These are phyloP conservation scores for Nitzschia inconspicua DNA, from an alignment of 108 stramenopile genomes.

Conservation along the genomic window DNA sequence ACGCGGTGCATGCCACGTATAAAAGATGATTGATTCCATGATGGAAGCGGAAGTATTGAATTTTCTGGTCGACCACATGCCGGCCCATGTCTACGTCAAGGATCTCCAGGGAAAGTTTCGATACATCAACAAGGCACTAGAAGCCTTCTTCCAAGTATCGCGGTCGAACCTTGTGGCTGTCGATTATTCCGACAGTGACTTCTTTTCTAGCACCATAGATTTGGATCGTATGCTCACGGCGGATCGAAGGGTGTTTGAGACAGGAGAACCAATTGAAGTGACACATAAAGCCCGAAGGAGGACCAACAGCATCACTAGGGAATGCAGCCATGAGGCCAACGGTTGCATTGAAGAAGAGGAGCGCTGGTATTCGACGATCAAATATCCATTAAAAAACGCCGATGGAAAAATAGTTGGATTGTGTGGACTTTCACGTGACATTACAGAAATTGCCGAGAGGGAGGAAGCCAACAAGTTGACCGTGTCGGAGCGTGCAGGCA, in stretches of 20 bases:
- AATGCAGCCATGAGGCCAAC: background rate
- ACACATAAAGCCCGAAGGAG: background rate
- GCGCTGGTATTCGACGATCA: background rate
- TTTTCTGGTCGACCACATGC: conserved; percentile 2
- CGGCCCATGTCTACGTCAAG: conserved; percentile 3
- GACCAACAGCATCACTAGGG: background rate
- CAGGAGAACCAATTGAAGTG: background rate
- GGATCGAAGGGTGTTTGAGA: background rate
- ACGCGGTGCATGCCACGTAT: too few relatives aligned
- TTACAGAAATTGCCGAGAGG: conserved; percentile 1
- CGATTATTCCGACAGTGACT: background rate
- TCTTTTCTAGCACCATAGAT: too few relatives aligned
- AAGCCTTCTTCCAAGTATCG: background rate
- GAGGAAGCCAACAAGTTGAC: too few relatives aligned
- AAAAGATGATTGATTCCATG: too few relatives aligned
- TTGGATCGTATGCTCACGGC: background rate
- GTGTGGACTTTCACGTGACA: conserved; percentile 3
- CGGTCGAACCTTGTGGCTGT: background rate
- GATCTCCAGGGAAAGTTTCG: conserved; percentile 5
- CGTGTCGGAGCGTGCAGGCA: too few relatives aligned
- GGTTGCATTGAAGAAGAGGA: background rate
- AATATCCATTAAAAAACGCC: conserved; percentile 1
- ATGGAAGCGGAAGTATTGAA: too few relatives aligned
- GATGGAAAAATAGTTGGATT: conserved; percentile 3
- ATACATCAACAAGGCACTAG: conserved; percentile 3